These are phyloP conservation scores for Thielaviopsis populi DNA, from an alignment of 2,329 filamentous ascomycete genomes.

Conservation along the genomic window DNA sequence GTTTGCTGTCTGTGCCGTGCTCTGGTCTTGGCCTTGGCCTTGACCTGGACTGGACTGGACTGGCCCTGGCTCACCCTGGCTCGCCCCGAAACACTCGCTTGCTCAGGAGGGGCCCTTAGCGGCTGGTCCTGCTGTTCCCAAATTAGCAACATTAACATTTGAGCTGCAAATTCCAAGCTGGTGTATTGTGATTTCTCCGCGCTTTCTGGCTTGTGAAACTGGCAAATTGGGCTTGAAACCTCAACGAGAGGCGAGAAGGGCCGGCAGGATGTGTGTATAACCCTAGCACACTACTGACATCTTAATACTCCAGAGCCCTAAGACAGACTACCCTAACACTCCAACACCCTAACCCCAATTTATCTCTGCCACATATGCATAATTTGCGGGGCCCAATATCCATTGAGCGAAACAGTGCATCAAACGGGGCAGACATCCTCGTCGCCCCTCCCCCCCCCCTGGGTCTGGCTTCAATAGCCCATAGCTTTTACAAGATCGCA, in stretches of 20 bases:
- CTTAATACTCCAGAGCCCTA: too few relatives aligned
- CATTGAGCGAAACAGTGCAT: constrained; percentile 1
- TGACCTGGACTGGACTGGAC: neutral
- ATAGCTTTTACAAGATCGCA: neutral
- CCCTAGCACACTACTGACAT: too few relatives aligned
- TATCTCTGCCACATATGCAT: neutral
- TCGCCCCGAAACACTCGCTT: constrained; percentile 5
- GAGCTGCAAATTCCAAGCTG: too few relatives aligned
- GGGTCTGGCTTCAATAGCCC: neutral
- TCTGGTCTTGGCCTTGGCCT: neutral
- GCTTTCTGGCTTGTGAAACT: too few relatives aligned
- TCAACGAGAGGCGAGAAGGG: too few relatives aligned
- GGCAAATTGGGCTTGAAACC: too few relatives aligned
- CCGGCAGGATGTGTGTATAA: too few relatives aligned
- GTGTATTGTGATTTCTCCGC: neutral
- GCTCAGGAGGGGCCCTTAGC: neutral
- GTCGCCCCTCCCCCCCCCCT: neutral
- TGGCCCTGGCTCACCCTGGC: neutral
- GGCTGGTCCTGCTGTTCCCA: neutral
- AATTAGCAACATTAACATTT: neutral
- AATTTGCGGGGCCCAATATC: neutral
- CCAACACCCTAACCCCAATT: neutral
- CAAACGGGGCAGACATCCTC: neutral
- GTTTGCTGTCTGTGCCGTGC: neutral
- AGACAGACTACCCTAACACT: neutral